A percentile compares a stretch with the other conserved stretches of the same genome.
Conservation (phyloP, 176 grass and related monocot genomes). For the Dactylis glomerata region DNA sequence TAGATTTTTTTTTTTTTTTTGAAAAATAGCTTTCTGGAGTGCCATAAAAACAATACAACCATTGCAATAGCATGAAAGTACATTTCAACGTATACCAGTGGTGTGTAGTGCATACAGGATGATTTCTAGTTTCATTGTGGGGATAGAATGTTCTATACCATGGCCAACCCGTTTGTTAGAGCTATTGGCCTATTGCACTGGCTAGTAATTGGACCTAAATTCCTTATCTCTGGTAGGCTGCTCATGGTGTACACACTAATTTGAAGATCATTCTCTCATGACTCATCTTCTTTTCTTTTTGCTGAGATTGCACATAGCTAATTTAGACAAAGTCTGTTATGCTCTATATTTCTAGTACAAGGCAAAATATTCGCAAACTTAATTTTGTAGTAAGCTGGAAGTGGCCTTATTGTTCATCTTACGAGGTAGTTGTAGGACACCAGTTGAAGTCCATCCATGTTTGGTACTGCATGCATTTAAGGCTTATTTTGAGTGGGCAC, state of each 20-base stretch:
- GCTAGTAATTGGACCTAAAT: neutral
- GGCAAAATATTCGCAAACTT: neutral
- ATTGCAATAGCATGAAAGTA: neutral
- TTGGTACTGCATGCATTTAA: neutral
- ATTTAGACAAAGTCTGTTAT: neutral
- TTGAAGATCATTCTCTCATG: neutral
- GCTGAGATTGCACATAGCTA: neutral
- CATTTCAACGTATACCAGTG: neutral
- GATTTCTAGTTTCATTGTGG: neutral
- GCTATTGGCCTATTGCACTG: neutral
- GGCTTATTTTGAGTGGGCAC: neutral
- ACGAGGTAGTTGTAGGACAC: neutral
- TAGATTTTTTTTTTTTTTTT: no score
- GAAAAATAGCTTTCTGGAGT: neutral
- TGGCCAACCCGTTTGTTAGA: neutral
- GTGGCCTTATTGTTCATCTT: neutral
- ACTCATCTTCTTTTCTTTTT: neutral
- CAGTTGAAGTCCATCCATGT: neutral
- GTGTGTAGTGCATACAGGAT: neutral
- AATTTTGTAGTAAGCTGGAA: neutral
- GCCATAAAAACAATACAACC: neutral
- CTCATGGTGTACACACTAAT: neutral
- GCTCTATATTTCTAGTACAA: neutral
- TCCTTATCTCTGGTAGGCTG: neutral
- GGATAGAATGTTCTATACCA: neutral